Evolutionary conservation across 768 basidiomycete species (phyloP), one percentile per base, ranked within the genome.

Genomic region (Pleurotus sapidus): DNA sequence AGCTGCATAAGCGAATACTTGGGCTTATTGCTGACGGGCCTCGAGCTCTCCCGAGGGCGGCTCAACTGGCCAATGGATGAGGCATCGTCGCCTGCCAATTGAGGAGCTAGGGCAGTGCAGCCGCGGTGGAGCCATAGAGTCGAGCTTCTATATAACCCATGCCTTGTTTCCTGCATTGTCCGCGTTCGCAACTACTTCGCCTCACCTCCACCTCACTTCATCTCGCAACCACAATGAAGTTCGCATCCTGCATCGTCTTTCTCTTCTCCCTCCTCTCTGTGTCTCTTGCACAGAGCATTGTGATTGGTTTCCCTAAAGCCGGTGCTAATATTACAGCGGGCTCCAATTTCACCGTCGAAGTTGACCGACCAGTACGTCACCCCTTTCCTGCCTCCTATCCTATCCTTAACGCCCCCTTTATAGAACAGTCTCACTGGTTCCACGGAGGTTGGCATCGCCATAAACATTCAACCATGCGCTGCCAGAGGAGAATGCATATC

Each of bases 361-460:
- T 84, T 5, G 77, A 78, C 56, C 71, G 73, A 53, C 80, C 79
- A 3, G 82, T 84, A 64, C 17, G 79, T 69, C 2, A 3, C n/a
- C 9, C 23, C 7, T 9, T 24, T 45, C 40, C 20, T 49, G 42
- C 43, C 8, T 4, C 25, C 18, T 9, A 25, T 25, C 43, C 45
- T 20, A 11, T 15, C 14, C 20, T 30, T n/a, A 4, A 30, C 30
- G 7, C n/a, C 3, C 2, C 14, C 3, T 43, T 15, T n/a, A 4
- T 50, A 80, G 77, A 64, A 75, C 51, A 49, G 68, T 6, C 62
- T 78, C 18, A 68, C 75, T 1, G 68, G 69, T 9, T 75, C 76
- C 8, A 67, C 64, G 38, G 79, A 82, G 57, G 73, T 83, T 2
- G 78, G 74, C 12, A 64, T 83, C 49, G 75, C 75, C 25, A 74